phyloP scores from a whole-genome alignment of 805 yeast species.

The Spathaspora gorwiae region DNA sequence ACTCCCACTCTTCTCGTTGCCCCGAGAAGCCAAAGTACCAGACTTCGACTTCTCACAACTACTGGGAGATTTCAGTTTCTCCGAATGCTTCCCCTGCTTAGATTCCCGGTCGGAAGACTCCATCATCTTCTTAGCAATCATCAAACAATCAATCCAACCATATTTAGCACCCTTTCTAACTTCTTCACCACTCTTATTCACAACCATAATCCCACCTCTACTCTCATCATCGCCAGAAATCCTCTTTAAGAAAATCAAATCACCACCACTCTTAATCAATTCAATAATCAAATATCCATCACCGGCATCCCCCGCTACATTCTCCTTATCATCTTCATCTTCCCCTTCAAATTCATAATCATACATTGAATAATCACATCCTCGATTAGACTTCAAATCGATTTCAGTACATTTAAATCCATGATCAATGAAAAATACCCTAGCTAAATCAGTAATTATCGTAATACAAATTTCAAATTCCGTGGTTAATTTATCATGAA shows the following conservation, averaged over 20 bases:
- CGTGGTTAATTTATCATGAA: slow-evolving; percentile 16
- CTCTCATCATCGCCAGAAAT: slow-evolving; percentile 28
- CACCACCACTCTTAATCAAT: slow-evolving; percentile 48
- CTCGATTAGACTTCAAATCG: slow-evolving; percentile 39
- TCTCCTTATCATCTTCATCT: slow-evolving; percentile 16
- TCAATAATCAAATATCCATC: slow-evolving; percentile 66
- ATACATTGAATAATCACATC: slow-evolving; percentile 64
- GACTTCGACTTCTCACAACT: neutral
- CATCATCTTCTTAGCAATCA: slow-evolving; percentile 56
- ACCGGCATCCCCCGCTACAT: slow-evolving; percentile 37
- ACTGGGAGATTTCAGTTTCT: neutral
- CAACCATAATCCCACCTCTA: slow-evolving; percentile 20
- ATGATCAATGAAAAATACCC: slow-evolving; percentile 37
- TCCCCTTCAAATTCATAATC: slow-evolving; percentile 65
- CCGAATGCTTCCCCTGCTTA: too few species aligned
- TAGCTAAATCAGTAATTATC: slow-evolving; percentile 35
- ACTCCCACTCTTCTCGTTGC: neutral
- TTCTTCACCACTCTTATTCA: slow-evolving; percentile 26
- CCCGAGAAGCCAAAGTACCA: neutral
- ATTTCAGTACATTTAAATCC: slow-evolving; percentile 31
- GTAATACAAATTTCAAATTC: slow-evolving; percentile 30
- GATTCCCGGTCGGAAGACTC: neutral
- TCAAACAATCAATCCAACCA: slow-evolving; percentile 67
- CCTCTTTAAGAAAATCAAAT: slow-evolving; percentile 49
- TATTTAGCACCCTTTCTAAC: slow-evolving; percentile 44